Conservation (phyloP, 2,329 filamentous ascomycete species). For the Aspergillus sp. region DNA sequence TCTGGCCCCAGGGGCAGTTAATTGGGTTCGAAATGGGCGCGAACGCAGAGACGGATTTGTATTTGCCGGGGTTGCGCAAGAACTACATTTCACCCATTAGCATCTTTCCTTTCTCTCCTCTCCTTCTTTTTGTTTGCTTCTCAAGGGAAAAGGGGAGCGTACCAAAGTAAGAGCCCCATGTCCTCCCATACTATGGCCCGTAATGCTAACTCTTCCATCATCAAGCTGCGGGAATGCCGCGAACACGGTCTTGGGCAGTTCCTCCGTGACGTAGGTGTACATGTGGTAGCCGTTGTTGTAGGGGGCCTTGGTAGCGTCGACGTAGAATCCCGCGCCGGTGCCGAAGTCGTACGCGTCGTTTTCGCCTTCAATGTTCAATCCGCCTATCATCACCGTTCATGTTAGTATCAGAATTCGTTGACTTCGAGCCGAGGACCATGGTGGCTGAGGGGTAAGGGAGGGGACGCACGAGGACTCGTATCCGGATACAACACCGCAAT, state of each 20-base stretch:
- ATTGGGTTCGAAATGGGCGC: slow-evolving; percentile 83
- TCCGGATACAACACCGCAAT: slow-evolving; percentile 95
- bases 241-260: slow-evolving; percentile 76
- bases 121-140: no score
- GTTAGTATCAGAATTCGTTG: not conserved
- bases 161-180: slow-evolving; percentile 85
- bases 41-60: slow-evolving; percentile 82
- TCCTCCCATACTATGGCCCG: slow-evolving; percentile 94
- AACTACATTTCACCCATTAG: slow-evolving; percentile 44
- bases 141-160: slow-evolving; percentile 6
- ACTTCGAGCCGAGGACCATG: not conserved
- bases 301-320: slow-evolving; percentile 72
- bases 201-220: slow-evolving; percentile 65
- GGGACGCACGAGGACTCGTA: slow-evolving; percentile 70
- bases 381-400: slow-evolving; percentile 43
- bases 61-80: slow-evolving; percentile 83
- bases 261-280: slow-evolving; percentile 85
- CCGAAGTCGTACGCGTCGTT: slow-evolving; percentile 90
- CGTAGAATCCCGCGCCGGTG: slow-evolving; percentile 85
- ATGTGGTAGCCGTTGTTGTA: slow-evolving; percentile 80
- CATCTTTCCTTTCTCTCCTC: not conserved
- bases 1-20: slow-evolving; percentile 87
- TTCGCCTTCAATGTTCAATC: slow-evolving; percentile 73
- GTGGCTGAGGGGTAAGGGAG: not conserved
- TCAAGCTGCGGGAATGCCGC: slow-evolving; percentile 67